phyloP scores from a whole-genome alignment of 2,329 filamentous ascomycete species.

The Pseudocercospora macadamiae region DNA sequence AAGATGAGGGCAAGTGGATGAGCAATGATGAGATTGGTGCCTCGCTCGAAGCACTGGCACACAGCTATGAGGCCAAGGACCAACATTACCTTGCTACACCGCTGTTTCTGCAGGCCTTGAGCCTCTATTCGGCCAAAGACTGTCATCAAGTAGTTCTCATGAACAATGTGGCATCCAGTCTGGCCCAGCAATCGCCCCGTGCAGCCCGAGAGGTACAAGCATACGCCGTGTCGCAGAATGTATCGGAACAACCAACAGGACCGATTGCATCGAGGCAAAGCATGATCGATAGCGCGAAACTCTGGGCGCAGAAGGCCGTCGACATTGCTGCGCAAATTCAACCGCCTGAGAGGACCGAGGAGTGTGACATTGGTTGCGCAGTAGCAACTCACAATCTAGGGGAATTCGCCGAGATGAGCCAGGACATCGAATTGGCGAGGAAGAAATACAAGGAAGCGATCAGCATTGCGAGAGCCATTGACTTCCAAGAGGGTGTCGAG shows the following conservation, averaged over 20 bases:
- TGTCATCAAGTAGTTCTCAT: constrained; percentile 85
- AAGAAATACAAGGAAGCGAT: constrained; percentile 70
- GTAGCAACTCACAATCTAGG: constrained; percentile 85
- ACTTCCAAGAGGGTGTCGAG: constrained; percentile 50
- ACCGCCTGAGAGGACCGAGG: constrained; percentile 68
- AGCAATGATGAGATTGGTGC: constrained; percentile 72
- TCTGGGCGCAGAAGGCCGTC: constrained; percentile 80
- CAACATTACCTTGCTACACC: constrained; percentile 82
- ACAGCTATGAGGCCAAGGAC: constrained; percentile 72
- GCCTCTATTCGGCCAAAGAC: constrained; percentile 62
- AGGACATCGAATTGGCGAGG: constrained; percentile 66
- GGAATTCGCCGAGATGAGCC: constrained; percentile 77
- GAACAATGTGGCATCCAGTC: constrained; percentile 77
- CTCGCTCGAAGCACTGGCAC: constrained; percentile 75
- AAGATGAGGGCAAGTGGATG: constrained; percentile 73
- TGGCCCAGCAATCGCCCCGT: constrained; percentile 65
- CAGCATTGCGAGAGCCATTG: constrained; percentile 56
- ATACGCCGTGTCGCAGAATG: constrained; percentile 38
- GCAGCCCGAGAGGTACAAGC: constrained; percentile 35
- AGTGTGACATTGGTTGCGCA: constrained; percentile 83
- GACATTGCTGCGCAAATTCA: constrained; percentile 66
- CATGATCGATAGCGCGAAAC: constrained; percentile 69
- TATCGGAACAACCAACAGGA: constrained; percentile 42
- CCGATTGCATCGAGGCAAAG: constrained; percentile 57
- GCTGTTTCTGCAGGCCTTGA: constrained; percentile 81